These are phyloP conservation scores for Gaeumannomyces tritici DNA, from an alignment of 2,329 filamentous ascomycete species.

Conservation along the genomic window DNA sequence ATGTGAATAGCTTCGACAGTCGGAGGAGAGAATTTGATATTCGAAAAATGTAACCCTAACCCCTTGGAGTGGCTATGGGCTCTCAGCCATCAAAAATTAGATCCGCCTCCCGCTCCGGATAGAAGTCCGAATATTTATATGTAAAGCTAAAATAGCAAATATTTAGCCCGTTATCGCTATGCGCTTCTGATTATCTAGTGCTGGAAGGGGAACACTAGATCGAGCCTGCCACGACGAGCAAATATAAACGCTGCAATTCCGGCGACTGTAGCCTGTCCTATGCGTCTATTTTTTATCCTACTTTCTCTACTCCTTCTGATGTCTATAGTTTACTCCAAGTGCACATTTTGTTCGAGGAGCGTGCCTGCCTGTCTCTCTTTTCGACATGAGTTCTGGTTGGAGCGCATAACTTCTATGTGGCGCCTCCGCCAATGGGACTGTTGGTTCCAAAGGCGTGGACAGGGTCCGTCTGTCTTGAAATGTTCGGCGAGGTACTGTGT, in stretches of 20 bases:
- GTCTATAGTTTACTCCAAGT: too few relatives aligned
- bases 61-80: background rate
- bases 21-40: background rate
- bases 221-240: too few relatives aligned
- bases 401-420: background rate
- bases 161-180: too few relatives aligned
- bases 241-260: too few relatives aligned
- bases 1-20: background rate
- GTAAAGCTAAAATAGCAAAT: background rate
- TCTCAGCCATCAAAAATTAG: background rate
- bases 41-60: background rate
- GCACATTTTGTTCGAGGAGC: too few relatives aligned
- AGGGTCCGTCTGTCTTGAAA: background rate
- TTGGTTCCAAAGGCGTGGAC: background rate
- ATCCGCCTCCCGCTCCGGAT: background rate
- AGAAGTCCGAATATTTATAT: background rate
- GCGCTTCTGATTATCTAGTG: background rate
- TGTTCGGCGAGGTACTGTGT: too few relatives aligned
- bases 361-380: background rate
- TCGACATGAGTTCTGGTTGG: background rate
- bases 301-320: too few relatives aligned
- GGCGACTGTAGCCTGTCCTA: too few relatives aligned
- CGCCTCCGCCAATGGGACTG: background rate
- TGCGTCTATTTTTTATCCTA: too few relatives aligned
- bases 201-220: background rate